Conservation (phyloP, 2,329 filamentous ascomycete species). For the Knufia fluminis region DNA sequence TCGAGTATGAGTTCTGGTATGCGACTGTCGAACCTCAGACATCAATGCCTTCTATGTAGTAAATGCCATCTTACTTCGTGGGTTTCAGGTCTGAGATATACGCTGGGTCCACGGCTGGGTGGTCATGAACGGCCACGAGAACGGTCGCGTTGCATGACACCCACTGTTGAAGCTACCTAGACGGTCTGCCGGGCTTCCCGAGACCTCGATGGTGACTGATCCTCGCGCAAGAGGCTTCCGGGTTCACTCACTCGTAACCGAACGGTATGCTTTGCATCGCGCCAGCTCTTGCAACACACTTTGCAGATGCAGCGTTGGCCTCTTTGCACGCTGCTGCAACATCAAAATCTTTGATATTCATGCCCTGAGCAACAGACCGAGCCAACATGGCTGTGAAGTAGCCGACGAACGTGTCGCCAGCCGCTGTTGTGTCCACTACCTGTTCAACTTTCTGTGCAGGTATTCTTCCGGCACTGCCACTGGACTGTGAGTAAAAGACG, state of each 20-base stretch:
- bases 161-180: too few species aligned
- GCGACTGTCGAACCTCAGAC: not conserved
- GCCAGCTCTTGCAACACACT: constrained; percentile 36
- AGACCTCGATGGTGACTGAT: too few species aligned
- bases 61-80: not conserved
- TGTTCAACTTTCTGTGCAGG: constrained; percentile 56
- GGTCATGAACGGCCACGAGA: not conserved
- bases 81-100: not conserved
- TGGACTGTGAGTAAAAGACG: constrained; percentile 54
- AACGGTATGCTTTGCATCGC: constrained; percentile 43
- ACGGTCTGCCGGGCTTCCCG: too few species aligned
- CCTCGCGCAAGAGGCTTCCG: too few species aligned
- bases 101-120: too few species aligned
- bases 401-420: constrained; percentile 90
- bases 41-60: too few species aligned
- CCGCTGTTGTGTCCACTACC: constrained; percentile 88
- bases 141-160: not conserved
- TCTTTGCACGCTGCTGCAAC: constrained; percentile 36
- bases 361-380: constrained; percentile 32
- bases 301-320: constrained; percentile 36
- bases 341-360: constrained; percentile 38
- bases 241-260: constrained; percentile 31
- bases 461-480: constrained; percentile 40
- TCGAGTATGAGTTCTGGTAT: not conserved
- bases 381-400: constrained; percentile 71